phyloP scores from a whole-genome alignment of 768 basidiomycete genomes.

The Lentinus tigrinus region DNA sequence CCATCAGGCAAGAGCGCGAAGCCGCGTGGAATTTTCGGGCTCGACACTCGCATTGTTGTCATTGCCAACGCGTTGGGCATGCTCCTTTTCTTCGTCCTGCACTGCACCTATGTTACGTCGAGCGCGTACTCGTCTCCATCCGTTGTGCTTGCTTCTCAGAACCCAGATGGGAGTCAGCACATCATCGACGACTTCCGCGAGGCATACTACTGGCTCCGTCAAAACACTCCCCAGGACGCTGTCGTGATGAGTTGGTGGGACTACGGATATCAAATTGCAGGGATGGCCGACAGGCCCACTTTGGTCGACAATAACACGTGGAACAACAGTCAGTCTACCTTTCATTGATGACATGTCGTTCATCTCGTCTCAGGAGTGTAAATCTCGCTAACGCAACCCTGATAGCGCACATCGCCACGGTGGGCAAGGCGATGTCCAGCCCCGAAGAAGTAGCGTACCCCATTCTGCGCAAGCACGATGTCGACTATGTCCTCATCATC shows the following conservation, averaged over 20 bases:
- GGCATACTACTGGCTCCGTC: conserved; percentile 97
- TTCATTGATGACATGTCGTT: neutral
- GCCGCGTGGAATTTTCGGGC: conserved; percentile 68
- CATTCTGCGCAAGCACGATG: conserved; percentile 94
- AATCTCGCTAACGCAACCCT: conserved; percentile 9
- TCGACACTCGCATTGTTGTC: conserved; percentile 80
- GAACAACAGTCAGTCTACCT: conserved; percentile 85
- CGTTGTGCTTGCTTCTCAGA: conserved; percentile 83
- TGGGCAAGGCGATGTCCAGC: conserved; percentile 97
- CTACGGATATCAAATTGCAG: conserved; percentile 99
- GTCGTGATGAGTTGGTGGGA: conserved; percentile 99
- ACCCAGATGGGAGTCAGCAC: conserved; percentile 82
- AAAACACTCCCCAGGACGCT: conserved; percentile 89
- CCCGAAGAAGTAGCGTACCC: conserved; percentile 95
- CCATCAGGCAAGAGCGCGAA: conserved; percentile 35
- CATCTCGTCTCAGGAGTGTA: neutral
- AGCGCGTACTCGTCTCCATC: conserved; percentile 96
- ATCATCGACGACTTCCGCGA: conserved; percentile 99
- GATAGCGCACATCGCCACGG: conserved; percentile 94
- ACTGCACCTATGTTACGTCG: conserved; percentile 96
- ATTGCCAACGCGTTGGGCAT: conserved; percentile 73
- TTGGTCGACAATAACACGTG: conserved; percentile 99
- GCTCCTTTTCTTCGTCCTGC: conserved; percentile 88
- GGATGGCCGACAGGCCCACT: conserved; percentile 96
- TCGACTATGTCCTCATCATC: conserved; percentile 95